Evolutionary conservation across 192 early-diverging fungal species (phyloP).

Genomic region (Backusella sp.): DNA sequence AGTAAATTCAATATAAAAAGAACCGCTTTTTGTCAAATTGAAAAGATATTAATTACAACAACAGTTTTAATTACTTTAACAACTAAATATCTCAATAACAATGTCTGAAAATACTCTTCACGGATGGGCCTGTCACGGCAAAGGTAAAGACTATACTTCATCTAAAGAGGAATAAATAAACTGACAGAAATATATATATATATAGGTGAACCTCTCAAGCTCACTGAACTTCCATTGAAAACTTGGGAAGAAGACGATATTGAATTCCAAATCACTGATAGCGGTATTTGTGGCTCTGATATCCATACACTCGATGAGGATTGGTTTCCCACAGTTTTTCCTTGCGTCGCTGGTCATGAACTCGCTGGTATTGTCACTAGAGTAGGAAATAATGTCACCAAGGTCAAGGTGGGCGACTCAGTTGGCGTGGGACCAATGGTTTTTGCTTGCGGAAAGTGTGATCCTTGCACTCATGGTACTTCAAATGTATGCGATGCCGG

Average conservation of each 20-base stretch:
- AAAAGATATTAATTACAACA: neutral
- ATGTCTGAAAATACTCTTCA: constrained; percentile 24
- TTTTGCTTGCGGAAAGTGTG: neutral
- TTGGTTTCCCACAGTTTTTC: neutral
- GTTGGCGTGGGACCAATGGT: constrained; percentile 41
- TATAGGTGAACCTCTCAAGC: neutral
- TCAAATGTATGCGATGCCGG: neutral
- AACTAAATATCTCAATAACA: neutral
- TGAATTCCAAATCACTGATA: constrained; percentile 53
- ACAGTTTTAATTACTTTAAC: neutral
- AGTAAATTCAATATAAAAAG: neutral
- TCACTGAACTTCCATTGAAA: neutral
- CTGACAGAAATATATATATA: neutral
- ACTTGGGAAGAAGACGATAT: constrained; percentile 33
- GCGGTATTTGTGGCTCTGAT: constrained; percentile 79
- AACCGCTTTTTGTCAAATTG: neutral
- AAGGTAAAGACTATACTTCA: constrained; percentile 2
- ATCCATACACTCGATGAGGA: constrained; percentile 51
- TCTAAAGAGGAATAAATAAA: neutral
- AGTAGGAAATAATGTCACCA: constrained; percentile 32
- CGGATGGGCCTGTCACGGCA: constrained; percentile 26
- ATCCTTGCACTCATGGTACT: neutral
- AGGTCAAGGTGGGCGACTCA: constrained; percentile 53
- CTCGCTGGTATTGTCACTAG: constrained; percentile 43
- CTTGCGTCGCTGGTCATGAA: constrained; percentile 46